phyloP scores from a whole-genome alignment of 495 filamentous ascomycete genomes.

The Hypoxylon intermedium region DNA sequence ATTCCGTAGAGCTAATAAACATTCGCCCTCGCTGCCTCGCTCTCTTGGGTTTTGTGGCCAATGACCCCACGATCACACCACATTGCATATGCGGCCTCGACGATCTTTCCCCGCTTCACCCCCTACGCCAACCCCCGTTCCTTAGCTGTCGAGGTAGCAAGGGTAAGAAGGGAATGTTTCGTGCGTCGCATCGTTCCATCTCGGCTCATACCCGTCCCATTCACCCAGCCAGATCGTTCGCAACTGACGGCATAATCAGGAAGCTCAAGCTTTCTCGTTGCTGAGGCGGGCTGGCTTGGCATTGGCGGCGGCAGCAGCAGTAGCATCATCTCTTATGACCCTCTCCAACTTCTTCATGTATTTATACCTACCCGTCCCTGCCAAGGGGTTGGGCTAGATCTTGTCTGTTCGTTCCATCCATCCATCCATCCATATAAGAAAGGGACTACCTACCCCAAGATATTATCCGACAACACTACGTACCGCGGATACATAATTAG shows the following conservation, averaged over 20 bases:
- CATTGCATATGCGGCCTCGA: slow-evolving; percentile 38
- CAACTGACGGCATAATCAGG: slow-evolving; percentile 17
- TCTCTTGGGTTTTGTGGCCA: background rate
- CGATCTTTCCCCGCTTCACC: slow-evolving; percentile 25
- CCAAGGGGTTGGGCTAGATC: slow-evolving; percentile 13
- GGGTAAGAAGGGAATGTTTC: background rate
- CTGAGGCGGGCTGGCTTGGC: background rate
- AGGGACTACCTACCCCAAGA: no score
- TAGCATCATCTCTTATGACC: slow-evolving; percentile 5
- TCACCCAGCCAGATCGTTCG: slow-evolving; percentile 9
- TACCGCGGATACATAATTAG: no score
- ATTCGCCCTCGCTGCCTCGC: no score
- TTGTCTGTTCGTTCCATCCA: background rate
- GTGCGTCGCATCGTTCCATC: slow-evolving; percentile 41
- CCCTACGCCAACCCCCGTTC: background rate
- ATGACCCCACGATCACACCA: slow-evolving; percentile 42
- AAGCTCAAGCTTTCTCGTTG: slow-evolving; percentile 11
- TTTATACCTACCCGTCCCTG: slow-evolving; percentile 14
- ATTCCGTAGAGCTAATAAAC: no score
- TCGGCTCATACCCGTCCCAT: slow-evolving; percentile 40
- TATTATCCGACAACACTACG: no score
- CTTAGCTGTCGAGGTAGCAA: background rate
- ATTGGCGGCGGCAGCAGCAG: no score
- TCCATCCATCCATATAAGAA: background rate
- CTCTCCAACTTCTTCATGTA: background rate